Base-by-base conservation (phyloP, 305 asterid species). In the Petunia hybrid region DNA sequence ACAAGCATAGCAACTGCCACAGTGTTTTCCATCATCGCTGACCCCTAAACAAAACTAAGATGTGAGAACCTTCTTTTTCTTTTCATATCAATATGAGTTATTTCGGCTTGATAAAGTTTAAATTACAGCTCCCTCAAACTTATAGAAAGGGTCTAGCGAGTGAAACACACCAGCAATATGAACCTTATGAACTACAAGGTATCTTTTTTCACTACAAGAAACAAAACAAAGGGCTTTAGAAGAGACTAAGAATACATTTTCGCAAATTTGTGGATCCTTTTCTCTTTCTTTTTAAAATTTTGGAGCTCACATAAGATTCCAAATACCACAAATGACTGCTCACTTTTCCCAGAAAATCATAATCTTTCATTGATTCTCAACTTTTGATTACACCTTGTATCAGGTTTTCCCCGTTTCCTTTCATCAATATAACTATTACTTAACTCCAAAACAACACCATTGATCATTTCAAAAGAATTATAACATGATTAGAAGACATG, bases 1-100 rank as follows among this genome's bases (percentile, higher is more conserved):
- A 88, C 84, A 84, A 92, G 88, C 95, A 96, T 93, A 82, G 99
- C 91, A 82, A 91, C 95, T 78, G 88, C 82, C 85, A 94, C 78
- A 55, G 91, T 90, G 85, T 84, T 87, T 85, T 94, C 99, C 97
- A 96, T 93, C 89, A 91, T 42, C 80, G 85, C 90, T 10, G 92
- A 88, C 61, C 95, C 97, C 99, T 96, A 84, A 31, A 86, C 77
- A 61, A 82, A 83, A 82, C 51, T 77, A 43, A 16, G 80, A 48
- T 48, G 82, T 48, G 14, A 48, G 56, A 10, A 9, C 56, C 14
- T 48, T 48, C 13, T 9, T 48, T 48, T 48, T 48, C 56, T 48
- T 48, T 48, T 48, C 56, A 48, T 48, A 13, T 48, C 56, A 48
- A 48, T 48, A 48, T 48, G 56, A 48, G 56, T 48, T 9, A 48